Evolutionary conservation across 1,139 yeast species (phyloP), one percentile per base, ranked within the genome.

Genomic region (Sugiyamaella sp.): DNA sequence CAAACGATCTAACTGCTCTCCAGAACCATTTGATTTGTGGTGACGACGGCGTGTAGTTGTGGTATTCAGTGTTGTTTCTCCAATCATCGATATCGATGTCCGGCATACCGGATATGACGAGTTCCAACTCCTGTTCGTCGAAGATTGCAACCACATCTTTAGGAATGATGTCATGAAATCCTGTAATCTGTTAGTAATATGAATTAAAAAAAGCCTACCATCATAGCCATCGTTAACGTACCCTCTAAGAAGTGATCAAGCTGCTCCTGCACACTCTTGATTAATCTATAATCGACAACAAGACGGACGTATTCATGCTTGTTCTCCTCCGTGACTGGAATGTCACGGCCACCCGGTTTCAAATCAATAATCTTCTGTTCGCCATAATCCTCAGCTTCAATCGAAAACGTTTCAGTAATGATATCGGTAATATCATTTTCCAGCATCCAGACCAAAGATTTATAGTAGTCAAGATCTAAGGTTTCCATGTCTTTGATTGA

Each of bases 1-100:
- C 97, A 72, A 93, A 93, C 1, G 97, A 89, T 64, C 90, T 83
- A 14, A 95, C 97, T 1, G 98, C 97, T 67, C 98, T 79, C 99
- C 99, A 95, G 73, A 93, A 95, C 90, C 98, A 93, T 67, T 87
- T 91, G 57, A 95, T 85, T 67, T 91, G 98, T 39, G 88, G 84
- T 2, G 96, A 88, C 1, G 89, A 80, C 1, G 95, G 80, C 0
- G 91, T 81, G 69, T 93, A 95, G 68, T 91, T 93, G 56, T 81
- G 86, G 71, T 95, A 93, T 1, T 77, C 78, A 1, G 97, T 81
- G 68, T 93, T 87, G 65, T 82, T 85, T 63, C 88, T 87, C 99
- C 99, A 95, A 67, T 95, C 99, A 61, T 84, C 87, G 22, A 93
- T 91, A 71, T 89, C 97, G 63, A 95, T 91, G 65, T 93, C 97